These are phyloP conservation scores for Lachnum nothofagi DNA, from an alignment of 2,329 filamentous ascomycete genomes.

Conservation along the genomic window DNA sequence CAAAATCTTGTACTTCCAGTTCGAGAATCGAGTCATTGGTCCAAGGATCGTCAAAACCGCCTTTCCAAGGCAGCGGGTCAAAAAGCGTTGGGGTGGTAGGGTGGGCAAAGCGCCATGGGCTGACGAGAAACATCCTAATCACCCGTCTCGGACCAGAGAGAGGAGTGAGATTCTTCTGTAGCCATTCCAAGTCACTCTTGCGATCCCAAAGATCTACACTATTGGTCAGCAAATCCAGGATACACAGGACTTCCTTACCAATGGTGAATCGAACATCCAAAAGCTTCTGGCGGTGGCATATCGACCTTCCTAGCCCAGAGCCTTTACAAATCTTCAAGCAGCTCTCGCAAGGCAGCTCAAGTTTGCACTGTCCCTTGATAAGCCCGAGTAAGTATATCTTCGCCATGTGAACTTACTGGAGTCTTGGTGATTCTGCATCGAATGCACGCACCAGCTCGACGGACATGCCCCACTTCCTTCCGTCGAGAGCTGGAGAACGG, in stretches of 20 bases:
- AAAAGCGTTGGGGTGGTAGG: too few species aligned
- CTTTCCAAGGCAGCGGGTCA: neutral
- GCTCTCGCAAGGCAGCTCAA: neutral
- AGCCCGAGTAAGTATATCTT: neutral
- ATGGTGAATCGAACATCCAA: neutral
- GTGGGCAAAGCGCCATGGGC: neutral
- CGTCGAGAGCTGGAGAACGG: neutral
- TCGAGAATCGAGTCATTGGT: neutral
- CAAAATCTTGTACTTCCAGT: neutral
- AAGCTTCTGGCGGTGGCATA: neutral
- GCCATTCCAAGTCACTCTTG: neutral
- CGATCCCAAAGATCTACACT: neutral
- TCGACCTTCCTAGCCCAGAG: neutral
- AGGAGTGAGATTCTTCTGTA: neutral
- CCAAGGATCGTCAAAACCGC: neutral
- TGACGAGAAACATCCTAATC: neutral
- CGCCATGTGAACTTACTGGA: neutral
- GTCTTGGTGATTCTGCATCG: conserved; percentile 6
- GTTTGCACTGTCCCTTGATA: neutral
- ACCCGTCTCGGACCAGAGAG: neutral
- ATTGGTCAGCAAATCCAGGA: neutral
- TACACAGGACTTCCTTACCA: neutral
- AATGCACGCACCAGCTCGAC: conserved; percentile 7
- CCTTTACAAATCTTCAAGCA: neutral
- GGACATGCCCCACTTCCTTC: conserved; percentile 3